Conservation (phyloP, 805 yeast species). For the Starmerella roubikii region DNA sequence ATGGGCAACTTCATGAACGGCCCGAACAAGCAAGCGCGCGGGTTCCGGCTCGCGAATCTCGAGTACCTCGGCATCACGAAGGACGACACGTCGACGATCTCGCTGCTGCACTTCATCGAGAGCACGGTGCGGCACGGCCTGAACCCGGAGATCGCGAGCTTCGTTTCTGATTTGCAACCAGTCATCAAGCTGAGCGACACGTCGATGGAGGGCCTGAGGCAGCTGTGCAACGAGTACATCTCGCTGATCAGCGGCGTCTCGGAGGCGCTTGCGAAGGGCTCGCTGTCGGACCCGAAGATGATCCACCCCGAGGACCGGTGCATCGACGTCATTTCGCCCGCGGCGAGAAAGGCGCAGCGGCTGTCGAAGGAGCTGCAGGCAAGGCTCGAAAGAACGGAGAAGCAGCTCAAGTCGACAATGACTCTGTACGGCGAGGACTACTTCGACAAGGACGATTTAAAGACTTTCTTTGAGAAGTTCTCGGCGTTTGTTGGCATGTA, state of each 20-base stretch:
- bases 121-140: conserved; percentile 69
- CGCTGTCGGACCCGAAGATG: conserved; percentile 59
- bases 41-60: conserved; percentile 80
- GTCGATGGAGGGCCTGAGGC: conserved; percentile 66
- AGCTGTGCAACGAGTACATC: conserved; percentile 54
- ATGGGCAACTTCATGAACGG: conserved; percentile 98
- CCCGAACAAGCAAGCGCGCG: conserved; percentile 77
- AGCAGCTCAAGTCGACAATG: conserved; percentile 62
- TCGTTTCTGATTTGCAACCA: conserved; percentile 58
- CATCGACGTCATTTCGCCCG: conserved; percentile 44
- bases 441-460: conserved; percentile 48
- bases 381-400: conserved; percentile 47
- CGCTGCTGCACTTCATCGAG: conserved; percentile 86
- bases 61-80: conserved; percentile 83
- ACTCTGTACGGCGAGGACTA: conserved; percentile 83
- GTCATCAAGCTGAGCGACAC: conserved; percentile 51
- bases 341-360: conserved; percentile 59
- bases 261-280: conserved; percentile 66
- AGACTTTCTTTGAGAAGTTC: conserved; percentile 64
- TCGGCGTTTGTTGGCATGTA: conserved; percentile 68
- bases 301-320: conserved; percentile 80
- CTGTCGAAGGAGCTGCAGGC: conserved; percentile 53
- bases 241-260: conserved; percentile 54
- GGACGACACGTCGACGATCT: conserved; percentile 74
- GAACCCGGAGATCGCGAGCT: conserved; percentile 54